Percentiles rank a stretch among this genome's conserved stretches.
Conservation (phyloP, 225 moss, liverwort and hornwort species). For the Neckera pumila region DNA sequence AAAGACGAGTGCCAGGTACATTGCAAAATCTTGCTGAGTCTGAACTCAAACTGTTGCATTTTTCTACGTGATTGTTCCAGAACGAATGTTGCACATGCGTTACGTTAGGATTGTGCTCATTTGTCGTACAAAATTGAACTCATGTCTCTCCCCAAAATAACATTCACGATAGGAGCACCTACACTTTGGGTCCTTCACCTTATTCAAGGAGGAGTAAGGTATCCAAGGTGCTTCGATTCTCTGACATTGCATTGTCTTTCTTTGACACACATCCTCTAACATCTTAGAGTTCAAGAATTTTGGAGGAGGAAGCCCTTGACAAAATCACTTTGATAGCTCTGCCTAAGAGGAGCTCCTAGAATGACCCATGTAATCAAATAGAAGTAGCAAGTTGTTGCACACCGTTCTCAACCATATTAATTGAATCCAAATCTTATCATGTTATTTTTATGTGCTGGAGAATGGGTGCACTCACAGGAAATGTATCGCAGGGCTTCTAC, state of each 20-base stretch:
- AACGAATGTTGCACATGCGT: not conserved
- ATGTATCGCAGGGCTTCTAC: constrained; percentile 46
- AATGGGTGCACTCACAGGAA: not conserved
- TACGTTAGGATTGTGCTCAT: not conserved
- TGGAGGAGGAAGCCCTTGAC: not conserved
- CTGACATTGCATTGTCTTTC: not conserved
- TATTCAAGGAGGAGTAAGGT: not conserved
- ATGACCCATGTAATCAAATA: not conserved
- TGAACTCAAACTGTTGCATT: not conserved
- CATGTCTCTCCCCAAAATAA: not conserved
- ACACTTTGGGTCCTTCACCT: no score
- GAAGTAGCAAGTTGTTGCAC: not conserved
- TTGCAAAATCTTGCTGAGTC: not conserved
- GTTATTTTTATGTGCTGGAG: not conserved
- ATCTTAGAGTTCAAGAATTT: not conserved
- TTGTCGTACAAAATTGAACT: not conserved
- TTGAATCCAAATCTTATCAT: not conserved
- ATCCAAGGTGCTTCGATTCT: not conserved
- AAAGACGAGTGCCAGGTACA: constrained; percentile 56
- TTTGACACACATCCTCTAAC: not conserved
- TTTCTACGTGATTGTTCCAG: not conserved
- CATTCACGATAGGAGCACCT: not conserved
- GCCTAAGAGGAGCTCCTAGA: not conserved
- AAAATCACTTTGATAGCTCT: not conserved
- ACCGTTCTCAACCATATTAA: not conserved